phyloP scores from a whole-genome alignment of 2,329 filamentous ascomycete genomes.

The Shiraia sp. region DNA sequence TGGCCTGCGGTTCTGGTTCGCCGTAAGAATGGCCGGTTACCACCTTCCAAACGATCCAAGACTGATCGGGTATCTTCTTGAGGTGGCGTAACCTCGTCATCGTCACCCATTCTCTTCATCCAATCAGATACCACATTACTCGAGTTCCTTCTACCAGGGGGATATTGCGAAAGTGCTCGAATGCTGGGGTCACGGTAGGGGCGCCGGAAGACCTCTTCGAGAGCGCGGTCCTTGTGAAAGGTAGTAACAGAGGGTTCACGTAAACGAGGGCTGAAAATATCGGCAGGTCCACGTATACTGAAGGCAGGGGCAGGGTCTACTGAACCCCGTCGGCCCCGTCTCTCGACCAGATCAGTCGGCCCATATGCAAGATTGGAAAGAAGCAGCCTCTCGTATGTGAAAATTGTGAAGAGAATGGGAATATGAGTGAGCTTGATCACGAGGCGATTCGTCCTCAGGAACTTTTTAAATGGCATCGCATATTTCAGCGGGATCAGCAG shows the following conservation, averaged over 20 bases:
- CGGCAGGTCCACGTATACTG: constrained; percentile 45
- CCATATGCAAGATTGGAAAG: constrained; percentile 77
- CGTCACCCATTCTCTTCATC: constrained; percentile 73
- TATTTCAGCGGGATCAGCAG: constrained; percentile 81
- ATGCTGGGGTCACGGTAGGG: constrained; percentile 64
- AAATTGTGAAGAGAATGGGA: constrained; percentile 84
- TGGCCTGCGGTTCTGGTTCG: constrained; percentile 50
- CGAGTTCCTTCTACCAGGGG: constrained; percentile 67
- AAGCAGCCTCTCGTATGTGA: constrained; percentile 80
- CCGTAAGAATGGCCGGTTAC: constrained; percentile 57
- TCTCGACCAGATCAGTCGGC: constrained; percentile 83
- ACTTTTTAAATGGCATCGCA: constrained; percentile 76
- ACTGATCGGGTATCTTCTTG: constrained; percentile 64
- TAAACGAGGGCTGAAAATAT: constrained; percentile 76
- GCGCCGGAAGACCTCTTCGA: constrained; percentile 85
- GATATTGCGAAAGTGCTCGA: constrained; percentile 37
- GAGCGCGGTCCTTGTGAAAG: constrained; percentile 83
- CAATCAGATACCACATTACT: constrained; percentile 83
- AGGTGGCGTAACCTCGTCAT: constrained; percentile 65
- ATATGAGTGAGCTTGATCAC: constrained; percentile 92
- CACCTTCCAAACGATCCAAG: constrained; percentile 61
- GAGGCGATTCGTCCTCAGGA: constrained; percentile 83
- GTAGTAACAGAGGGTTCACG: constrained; percentile 87
- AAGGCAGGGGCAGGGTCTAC: constrained; percentile 56
- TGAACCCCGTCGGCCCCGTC: constrained; percentile 63